These are phyloP conservation scores for Scytalidium lignicola DNA, from an alignment of 2,329 filamentous ascomycete genomes.

Conservation along the genomic window DNA sequence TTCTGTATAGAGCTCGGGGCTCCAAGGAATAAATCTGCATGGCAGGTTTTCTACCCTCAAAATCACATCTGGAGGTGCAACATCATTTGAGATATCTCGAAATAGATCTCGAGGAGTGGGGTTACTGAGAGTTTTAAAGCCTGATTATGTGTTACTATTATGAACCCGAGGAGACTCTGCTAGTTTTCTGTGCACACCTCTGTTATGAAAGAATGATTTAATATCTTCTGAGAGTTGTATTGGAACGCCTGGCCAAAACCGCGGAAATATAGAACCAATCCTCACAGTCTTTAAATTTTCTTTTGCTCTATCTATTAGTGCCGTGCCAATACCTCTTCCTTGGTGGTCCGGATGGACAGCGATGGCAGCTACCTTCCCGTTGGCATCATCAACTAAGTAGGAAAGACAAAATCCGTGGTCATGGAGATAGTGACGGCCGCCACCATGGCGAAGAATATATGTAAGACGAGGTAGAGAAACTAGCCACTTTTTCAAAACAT, in stretches of 20 bases:
- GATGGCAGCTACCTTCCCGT: neutral
- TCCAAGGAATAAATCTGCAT: constrained; percentile 28
- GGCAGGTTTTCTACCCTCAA: constrained; percentile 24
- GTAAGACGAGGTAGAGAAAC: neutral
- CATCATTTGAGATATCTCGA: constrained; percentile 30
- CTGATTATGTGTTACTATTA: neutral
- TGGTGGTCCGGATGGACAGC: constrained; percentile 36
- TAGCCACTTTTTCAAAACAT: neutral
- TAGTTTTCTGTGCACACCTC: constrained; percentile 31
- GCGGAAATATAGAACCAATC: constrained; percentile 27
- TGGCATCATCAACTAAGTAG: neutral
- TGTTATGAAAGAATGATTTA: constrained; percentile 31
- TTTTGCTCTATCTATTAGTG: constrained; percentile 26
- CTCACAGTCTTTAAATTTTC: constrained; percentile 4
- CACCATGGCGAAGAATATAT: neutral
- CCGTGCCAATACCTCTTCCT: constrained; percentile 20
- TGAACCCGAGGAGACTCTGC: constrained; percentile 6
- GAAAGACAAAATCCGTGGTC: neutral
- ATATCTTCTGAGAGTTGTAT: constrained; percentile 26
- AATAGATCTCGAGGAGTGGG: constrained; percentile 29
- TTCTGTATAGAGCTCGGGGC: constrained; percentile 25
- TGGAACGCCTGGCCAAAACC: constrained; percentile 37
- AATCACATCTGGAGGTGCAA: constrained; percentile 28
- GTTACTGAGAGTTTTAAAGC: neutral
- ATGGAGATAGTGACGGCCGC: neutral